phyloP scores from a whole-genome alignment of 495 filamentous ascomycete genomes.

The Talaromyces nanjingensis region DNA sequence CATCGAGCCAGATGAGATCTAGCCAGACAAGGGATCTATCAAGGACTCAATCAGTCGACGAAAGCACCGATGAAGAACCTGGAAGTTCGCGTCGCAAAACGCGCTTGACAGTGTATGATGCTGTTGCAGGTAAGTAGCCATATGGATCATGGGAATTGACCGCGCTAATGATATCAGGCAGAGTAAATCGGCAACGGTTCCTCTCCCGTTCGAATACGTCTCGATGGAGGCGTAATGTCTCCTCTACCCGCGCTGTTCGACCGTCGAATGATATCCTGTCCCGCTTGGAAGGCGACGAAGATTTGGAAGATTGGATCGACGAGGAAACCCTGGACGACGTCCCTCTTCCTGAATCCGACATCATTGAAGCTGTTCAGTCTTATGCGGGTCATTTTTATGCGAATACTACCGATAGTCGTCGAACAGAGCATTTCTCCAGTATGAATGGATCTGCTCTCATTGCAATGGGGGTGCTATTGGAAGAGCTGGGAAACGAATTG shows the following conservation, averaged over 20 bases:
- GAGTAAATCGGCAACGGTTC: slow-evolving; percentile 38
- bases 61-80: slow-evolving; percentile 8
- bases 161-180: slow-evolving; percentile 33
- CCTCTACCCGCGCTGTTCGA: slow-evolving; percentile 43
- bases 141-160: background rate
- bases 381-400: slow-evolving; percentile 71
- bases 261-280: slow-evolving; percentile 74
- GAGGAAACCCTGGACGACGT: slow-evolving; percentile 17
- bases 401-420: slow-evolving; percentile 24
- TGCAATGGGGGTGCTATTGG: slow-evolving; percentile 72
- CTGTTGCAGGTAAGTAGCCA: slow-evolving; percentile 57
- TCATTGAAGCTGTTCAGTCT: slow-evolving; percentile 68
- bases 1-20: slow-evolving; percentile 16
- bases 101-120: slow-evolving; percentile 65
- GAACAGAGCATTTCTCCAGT: slow-evolving; percentile 48
- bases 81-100: background rate
- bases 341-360: slow-evolving; percentile 61
- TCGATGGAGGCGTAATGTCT: slow-evolving; percentile 43
- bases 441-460: slow-evolving; percentile 84
- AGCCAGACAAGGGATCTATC: slow-evolving; percentile 15
- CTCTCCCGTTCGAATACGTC: slow-evolving; percentile 30
- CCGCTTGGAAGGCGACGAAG: slow-evolving; percentile 18
- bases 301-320: background rate
- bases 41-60: slow-evolving; percentile 2
- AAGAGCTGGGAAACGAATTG: slow-evolving; percentile 59